Evolutionary conservation across 2,329 filamentous ascomycete species (phyloP).

Genomic region (Zymoseptoria crescenta): DNA sequence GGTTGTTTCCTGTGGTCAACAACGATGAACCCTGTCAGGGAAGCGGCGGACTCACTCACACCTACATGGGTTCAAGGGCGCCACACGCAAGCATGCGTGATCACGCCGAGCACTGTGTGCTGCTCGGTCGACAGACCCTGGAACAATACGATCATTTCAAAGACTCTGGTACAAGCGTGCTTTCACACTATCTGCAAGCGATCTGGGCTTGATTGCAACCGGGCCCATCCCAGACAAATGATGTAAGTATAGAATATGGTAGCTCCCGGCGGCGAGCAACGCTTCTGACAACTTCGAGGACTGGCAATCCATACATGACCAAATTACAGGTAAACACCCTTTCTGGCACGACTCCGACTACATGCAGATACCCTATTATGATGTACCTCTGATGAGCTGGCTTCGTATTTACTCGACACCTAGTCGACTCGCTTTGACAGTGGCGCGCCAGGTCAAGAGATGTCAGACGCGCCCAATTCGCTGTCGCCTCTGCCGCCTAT

Average conservation of each 20-base stretch:
- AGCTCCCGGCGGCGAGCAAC: not conserved
- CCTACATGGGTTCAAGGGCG: not conserved
- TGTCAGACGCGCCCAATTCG: not conserved
- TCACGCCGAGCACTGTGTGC: not conserved
- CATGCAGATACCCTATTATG: not conserved
- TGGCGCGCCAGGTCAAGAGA: not conserved
- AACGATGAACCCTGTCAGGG: not conserved
- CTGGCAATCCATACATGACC: not conserved
- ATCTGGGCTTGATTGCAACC: not conserved
- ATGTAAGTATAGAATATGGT: not conserved
- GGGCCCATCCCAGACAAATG: not conserved
- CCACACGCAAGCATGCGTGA: not conserved
- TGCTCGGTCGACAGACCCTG: not conserved
- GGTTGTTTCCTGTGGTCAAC: not conserved
- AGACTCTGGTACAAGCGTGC: not conserved
- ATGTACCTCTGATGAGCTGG: not conserved
- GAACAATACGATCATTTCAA: not conserved
- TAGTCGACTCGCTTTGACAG: not conserved
- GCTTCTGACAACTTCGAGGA: not conserved
- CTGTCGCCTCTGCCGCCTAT: constrained; percentile 13
- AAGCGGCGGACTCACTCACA: not conserved
- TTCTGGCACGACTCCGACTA: not conserved
- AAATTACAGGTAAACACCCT: not conserved
- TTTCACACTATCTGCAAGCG: not conserved
- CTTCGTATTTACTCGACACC: not conserved